A percentile compares a stretch with the other conserved stretches of the same genome.
These are phyloP conservation scores for Fimicolochytrium jonesii DNA, from an alignment of 192 early-diverging fungal genomes.

Conservation along the genomic window DNA sequence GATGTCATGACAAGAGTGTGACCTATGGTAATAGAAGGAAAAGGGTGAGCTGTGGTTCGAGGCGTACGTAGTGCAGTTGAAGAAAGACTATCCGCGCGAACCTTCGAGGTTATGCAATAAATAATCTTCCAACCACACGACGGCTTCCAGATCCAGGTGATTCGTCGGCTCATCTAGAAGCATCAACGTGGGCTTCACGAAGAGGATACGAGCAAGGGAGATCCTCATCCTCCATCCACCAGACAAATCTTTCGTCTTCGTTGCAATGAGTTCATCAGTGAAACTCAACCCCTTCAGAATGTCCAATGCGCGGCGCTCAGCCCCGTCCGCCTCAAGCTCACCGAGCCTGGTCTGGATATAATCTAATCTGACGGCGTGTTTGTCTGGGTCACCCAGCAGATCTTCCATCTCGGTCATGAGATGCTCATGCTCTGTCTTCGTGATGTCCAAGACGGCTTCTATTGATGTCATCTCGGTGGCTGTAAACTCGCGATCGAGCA, in stretches of 20 bases:
- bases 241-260: constrained; percentile 37
- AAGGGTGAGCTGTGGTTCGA: constrained; percentile 68
- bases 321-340: constrained; percentile 14
- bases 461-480: constrained; percentile 22
- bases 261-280: constrained; percentile 21
- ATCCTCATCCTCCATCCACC: constrained; percentile 49
- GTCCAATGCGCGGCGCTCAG: constrained; percentile 20
- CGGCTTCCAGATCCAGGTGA: constrained; percentile 62
- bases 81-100: constrained; percentile 58
- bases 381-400: constrained; percentile 27
- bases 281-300: constrained; percentile 28
- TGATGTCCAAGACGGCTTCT: constrained; percentile 27
- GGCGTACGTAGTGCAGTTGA: constrained; percentile 76
- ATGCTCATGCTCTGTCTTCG: constrained; percentile 14
- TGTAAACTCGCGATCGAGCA: constrained; percentile 31
- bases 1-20: constrained; percentile 66
- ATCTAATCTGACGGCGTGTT: constrained; percentile 29
- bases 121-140: constrained; percentile 66
- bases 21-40: constrained; percentile 27
- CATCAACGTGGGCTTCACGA: constrained; percentile 69
- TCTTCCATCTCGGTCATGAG: constrained; percentile 35
- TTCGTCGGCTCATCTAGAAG: constrained; percentile 85
- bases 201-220: constrained; percentile 39
- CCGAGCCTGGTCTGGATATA: constrained; percentile 26
- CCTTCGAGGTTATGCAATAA: constrained; percentile 36